Conservation (phyloP, 768 basidiomycete genomes). For the Tricholoma bakamatsutake region DNA sequence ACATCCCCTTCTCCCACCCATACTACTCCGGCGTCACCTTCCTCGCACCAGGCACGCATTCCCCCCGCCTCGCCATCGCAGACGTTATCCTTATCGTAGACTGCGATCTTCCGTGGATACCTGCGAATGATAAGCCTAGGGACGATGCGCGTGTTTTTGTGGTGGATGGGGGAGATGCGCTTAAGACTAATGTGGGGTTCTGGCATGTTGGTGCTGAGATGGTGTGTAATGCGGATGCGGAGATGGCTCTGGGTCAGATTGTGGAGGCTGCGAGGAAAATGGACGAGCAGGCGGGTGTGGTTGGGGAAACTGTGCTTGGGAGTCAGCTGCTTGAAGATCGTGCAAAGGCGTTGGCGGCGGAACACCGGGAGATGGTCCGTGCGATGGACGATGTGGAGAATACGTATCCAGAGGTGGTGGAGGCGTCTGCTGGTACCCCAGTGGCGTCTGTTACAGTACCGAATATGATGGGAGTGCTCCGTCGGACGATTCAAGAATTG, state of each 20-base stretch:
- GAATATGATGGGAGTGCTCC: slow-evolving; percentile 43
- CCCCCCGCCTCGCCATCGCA: slow-evolving; percentile 41
- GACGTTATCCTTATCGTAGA: slow-evolving; percentile 67
- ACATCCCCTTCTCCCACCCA: slow-evolving; percentile 52
- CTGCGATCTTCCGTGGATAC: slow-evolving; percentile 61
- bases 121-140: slow-evolving; percentile 38
- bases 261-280: slow-evolving; percentile 26
- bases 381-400: slow-evolving; percentile 26
- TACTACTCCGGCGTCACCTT: slow-evolving; percentile 48
- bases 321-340: slow-evolving; percentile 12
- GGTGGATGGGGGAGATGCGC: slow-evolving; percentile 37
- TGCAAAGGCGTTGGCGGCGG: slow-evolving; percentile 9
- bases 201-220: slow-evolving; percentile 52
- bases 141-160: slow-evolving; percentile 47
- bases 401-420: slow-evolving; percentile 9
- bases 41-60: slow-evolving; percentile 38
- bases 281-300: slow-evolving; percentile 12
- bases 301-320: slow-evolving; percentile 5
- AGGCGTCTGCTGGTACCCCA: slow-evolving; percentile 1
- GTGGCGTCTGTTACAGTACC: slow-evolving; percentile 30
- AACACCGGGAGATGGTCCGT: slow-evolving; percentile 20
- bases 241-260: slow-evolving; percentile 46
- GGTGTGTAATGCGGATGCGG: slow-evolving; percentile 52
- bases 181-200: slow-evolving; percentile 32
- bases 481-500: slow-evolving; percentile 32